These are phyloP conservation scores for Petasospora rhodanensis DNA, from an alignment of 1,139 yeast genomes.

Conservation along the genomic window DNA sequence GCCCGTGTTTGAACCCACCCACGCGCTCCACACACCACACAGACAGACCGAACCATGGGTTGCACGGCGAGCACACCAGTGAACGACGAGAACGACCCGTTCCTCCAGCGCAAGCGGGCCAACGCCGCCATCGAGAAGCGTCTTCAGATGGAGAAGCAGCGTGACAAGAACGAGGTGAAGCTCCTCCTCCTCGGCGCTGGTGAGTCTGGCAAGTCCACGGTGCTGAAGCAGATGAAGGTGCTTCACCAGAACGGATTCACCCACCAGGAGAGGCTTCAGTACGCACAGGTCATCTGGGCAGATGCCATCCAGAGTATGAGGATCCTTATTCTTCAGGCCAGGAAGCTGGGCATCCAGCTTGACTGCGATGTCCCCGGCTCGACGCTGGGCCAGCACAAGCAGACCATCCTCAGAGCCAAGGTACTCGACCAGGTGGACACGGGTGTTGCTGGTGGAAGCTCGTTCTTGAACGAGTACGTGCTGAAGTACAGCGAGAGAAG, in stretches of 20 bases:
- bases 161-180: conserved; percentile 52
- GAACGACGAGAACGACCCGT: conserved; percentile 47
- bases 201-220: conserved; percentile 94
- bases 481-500: conserved; percentile 55
- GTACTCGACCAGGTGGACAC: conserved; percentile 62
- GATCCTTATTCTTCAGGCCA: conserved; percentile 67
- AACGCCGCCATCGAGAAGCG: conserved; percentile 69
- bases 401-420: conserved; percentile 49
- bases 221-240: conserved; percentile 82
- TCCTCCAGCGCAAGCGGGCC: conserved; percentile 44
- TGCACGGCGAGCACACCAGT: conserved; percentile 56
- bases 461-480: conserved; percentile 61
- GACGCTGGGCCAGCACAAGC: conserved; percentile 43
- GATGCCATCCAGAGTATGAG: conserved; percentile 90
- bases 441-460: conserved; percentile 63
- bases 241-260: conserved; percentile 85
- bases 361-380: conserved; percentile 54
- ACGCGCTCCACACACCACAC: neutral
- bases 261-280: conserved; percentile 73
- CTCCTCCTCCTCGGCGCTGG: conserved; percentile 86
- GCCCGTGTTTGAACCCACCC: neutral
- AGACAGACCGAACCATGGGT: conserved; percentile 15
- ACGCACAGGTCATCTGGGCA: conserved; percentile 89
- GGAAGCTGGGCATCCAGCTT: conserved; percentile 53
- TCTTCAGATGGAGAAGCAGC: conserved; percentile 48